These are phyloP conservation scores for Annona cherimola DNA, from an alignment of 164 flowering plant genomes.

Conservation along the genomic window DNA sequence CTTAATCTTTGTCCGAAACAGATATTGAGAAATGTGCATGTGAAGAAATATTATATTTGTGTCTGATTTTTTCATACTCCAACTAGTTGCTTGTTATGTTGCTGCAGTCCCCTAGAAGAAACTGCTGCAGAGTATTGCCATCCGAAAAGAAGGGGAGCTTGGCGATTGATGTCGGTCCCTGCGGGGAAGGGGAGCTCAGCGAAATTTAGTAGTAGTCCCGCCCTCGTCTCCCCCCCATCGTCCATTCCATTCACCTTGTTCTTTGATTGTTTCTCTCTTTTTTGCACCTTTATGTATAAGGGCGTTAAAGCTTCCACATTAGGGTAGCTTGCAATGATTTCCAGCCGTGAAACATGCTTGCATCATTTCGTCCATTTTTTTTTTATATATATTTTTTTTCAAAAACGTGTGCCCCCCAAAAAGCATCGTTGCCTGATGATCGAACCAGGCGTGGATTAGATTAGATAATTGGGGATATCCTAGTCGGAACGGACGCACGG, in stretches of 20 bases:
- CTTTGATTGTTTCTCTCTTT: not conserved
- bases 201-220: constrained; percentile 25
- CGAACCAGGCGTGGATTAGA: not conserved
- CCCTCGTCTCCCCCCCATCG: too few relatives aligned
- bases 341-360: too few relatives aligned
- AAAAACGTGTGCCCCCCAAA: not conserved
- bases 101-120: constrained; percentile 68
- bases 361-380: too few relatives aligned
- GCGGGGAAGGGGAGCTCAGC: constrained; percentile 56
- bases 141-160: constrained; percentile 38
- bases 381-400: too few relatives aligned
- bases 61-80: too few relatives aligned
- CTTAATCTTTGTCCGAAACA: too few relatives aligned
- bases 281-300: not conserved
- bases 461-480: too few relatives aligned
- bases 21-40: not conserved
- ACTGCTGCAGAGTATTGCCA: constrained; percentile 59
- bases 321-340: not conserved
- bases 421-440: not conserved
- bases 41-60: too few relatives aligned
- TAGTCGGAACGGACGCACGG: too few relatives aligned
- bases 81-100: not conserved
- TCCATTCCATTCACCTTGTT: not conserved
- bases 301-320: not conserved
- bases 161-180: constrained; percentile 55